Conservation (phyloP, 306 rosid genomes). For the Begonia loranthoides region DNA sequence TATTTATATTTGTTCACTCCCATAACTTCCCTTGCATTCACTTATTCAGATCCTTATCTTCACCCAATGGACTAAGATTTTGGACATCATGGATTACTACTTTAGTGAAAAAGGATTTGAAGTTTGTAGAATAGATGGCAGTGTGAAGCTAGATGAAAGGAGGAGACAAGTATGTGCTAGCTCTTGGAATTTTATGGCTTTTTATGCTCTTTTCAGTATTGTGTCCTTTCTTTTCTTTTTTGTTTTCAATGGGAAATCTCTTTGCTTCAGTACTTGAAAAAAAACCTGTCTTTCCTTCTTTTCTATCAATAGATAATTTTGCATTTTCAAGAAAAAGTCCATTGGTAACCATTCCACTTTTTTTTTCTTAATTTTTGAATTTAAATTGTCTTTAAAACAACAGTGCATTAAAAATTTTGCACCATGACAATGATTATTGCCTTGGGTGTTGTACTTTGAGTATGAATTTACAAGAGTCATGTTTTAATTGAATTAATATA, state of each 20-base stretch:
- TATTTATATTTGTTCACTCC: conserved; percentile 9
- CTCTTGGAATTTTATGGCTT: not conserved
- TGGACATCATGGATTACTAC: conserved; percentile 91
- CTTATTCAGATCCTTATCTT: conserved; percentile 73
- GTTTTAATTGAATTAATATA: no score
- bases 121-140: conserved; percentile 89
- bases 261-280: no score
- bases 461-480: no score
- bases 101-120: conserved; percentile 68
- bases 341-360: no score
- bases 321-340: no score
- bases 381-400: no score
- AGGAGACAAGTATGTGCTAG: conserved; percentile 57
- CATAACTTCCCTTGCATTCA: conserved; percentile 18
- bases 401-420: no score
- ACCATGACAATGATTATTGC: no score
- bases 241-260: not conserved
- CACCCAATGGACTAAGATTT: conserved; percentile 75
- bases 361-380: no score
- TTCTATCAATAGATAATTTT: no score
- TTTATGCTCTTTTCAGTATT: not conserved
- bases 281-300: no score
- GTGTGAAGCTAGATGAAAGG: conserved; percentile 64
- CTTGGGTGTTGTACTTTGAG: no score
- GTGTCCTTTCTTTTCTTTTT: conserved; percentile 3